phyloP scores from a whole-genome alignment of 306 rosid genomes.

The Dalbergia cultrata region DNA sequence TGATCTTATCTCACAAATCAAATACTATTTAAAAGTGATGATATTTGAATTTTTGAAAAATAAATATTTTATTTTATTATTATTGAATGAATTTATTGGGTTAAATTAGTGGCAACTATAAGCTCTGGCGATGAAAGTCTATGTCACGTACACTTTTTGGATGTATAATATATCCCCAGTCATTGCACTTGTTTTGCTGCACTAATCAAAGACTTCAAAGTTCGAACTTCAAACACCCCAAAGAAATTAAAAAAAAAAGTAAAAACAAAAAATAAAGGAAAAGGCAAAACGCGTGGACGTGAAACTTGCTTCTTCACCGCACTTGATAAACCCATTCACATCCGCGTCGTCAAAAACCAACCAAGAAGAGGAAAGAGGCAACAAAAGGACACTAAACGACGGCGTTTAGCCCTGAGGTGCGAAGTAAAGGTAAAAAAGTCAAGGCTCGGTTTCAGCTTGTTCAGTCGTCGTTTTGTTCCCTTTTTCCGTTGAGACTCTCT shows the following conservation, averaged over 20 bases:
- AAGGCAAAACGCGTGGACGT: constrained; percentile 40
- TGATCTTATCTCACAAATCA: too few species aligned
- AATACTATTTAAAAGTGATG: too few species aligned
- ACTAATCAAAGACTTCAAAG: neutral
- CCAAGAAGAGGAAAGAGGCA: neutral
- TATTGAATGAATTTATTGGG: too few species aligned
- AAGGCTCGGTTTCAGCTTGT: constrained; percentile 3
- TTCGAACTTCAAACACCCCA: neutral
- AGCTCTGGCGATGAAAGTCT: too few species aligned
- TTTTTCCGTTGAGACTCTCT: neutral
- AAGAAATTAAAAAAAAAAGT: neutral
- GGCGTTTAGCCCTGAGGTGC: constrained; percentile 35
- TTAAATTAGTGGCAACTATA: too few species aligned
- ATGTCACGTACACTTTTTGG: too few species aligned
- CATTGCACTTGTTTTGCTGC: neutral
- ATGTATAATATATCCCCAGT: neutral
- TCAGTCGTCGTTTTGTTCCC: constrained; percentile 7
- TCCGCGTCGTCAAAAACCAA: constrained; percentile 40
- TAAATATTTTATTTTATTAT: too few species aligned
- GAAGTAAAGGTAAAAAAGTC: constrained; percentile 12
- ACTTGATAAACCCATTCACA: constrained; percentile 30
- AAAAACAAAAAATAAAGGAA: too few species aligned
- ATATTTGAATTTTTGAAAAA: too few species aligned
- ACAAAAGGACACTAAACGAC: constrained; percentile 21
- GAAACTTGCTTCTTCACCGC: constrained; percentile 5